Percentiles rank a stretch among this genome's conserved stretches.
Conservation (phyloP, 2,329 filamentous ascomycete genomes). For the Elsinoe ampelina region DNA sequence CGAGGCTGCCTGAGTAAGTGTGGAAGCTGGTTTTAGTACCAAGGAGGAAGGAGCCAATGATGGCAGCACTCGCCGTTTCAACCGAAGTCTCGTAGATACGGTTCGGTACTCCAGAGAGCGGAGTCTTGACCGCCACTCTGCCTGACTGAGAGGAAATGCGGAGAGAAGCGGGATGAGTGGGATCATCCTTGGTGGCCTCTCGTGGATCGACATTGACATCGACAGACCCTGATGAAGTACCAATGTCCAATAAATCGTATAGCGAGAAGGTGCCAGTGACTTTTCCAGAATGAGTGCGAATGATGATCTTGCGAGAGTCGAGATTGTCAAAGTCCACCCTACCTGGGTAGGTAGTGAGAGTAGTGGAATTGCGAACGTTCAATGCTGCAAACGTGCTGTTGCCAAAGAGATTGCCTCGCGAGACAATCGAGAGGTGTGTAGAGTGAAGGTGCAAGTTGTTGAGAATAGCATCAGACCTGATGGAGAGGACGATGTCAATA, state of each 20-base stretch:
- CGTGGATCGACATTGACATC: neutral
- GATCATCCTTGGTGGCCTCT: neutral
- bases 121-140: neutral
- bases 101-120: neutral
- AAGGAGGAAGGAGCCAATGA: slow-evolving; percentile 1
- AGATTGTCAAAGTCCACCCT: neutral
- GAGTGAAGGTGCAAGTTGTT: neutral
- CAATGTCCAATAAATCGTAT: slow-evolving; percentile 6
- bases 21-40: neutral
- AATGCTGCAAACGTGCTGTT: slow-evolving; percentile 2
- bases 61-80: neutral
- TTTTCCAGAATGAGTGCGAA: slow-evolving; percentile 8
- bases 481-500: slow-evolving; percentile 5
- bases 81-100: slow-evolving; percentile 7
- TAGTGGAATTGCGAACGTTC: neutral
- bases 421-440: neutral
- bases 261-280: slow-evolving; percentile 3
- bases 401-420: neutral
- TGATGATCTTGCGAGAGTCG: neutral
- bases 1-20: neutral
- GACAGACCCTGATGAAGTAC: slow-evolving; percentile 1
- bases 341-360: neutral
- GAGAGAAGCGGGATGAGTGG: neutral
- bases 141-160: neutral
- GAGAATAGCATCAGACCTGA: neutral